These are phyloP conservation scores for Sporothrix brasiliensis DNA, from an alignment of 2,329 filamentous ascomycete genomes.

Conservation along the genomic window DNA sequence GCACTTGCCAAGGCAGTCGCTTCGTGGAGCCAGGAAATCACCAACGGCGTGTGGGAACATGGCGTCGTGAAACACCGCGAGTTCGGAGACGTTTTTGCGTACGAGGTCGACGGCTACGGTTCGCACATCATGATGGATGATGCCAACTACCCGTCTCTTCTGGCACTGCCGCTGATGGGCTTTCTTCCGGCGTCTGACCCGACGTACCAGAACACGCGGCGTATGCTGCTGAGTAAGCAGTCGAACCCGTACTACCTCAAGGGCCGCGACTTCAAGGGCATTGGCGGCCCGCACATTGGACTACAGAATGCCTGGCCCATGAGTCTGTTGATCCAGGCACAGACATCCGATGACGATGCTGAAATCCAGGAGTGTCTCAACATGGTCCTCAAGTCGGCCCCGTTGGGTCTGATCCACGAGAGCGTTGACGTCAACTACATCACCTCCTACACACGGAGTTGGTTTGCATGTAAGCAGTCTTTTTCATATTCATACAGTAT, in stretches of 20 bases:
- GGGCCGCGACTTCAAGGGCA: constrained; percentile 78
- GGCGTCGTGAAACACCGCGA: constrained; percentile 75
- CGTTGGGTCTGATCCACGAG: constrained; percentile 84
- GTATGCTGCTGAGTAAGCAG: constrained; percentile 68
- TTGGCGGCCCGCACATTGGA: constrained; percentile 81
- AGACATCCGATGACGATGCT: constrained; percentile 79
- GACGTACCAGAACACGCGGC: constrained; percentile 85
- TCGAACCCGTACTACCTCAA: constrained; percentile 89
- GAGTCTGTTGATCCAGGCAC: constrained; percentile 87
- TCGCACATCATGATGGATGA: constrained; percentile 85
- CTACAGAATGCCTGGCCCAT: constrained; percentile 95
- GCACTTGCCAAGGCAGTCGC: constrained; percentile 59
- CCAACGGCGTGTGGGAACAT: constrained; percentile 79
- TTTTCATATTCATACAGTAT: no score
- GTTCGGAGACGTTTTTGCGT: constrained; percentile 80
- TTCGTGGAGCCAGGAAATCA: constrained; percentile 63
- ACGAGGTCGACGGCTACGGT: constrained; percentile 85
- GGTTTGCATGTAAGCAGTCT: constrained; percentile 73
- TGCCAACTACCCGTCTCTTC: constrained; percentile 79
- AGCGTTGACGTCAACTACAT: constrained; percentile 77
- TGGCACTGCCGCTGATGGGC: constrained; percentile 77
- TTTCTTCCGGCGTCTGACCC: constrained; percentile 67
- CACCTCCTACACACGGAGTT: constrained; percentile 79
- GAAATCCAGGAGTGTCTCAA: constrained; percentile 77
- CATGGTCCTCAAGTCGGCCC: constrained; percentile 73